Evolutionary conservation across 1,284 basidiomycete species (phyloP), one percentile per base, ranked within the genome.

Genomic region (Ceratobasidium sp.): DNA sequence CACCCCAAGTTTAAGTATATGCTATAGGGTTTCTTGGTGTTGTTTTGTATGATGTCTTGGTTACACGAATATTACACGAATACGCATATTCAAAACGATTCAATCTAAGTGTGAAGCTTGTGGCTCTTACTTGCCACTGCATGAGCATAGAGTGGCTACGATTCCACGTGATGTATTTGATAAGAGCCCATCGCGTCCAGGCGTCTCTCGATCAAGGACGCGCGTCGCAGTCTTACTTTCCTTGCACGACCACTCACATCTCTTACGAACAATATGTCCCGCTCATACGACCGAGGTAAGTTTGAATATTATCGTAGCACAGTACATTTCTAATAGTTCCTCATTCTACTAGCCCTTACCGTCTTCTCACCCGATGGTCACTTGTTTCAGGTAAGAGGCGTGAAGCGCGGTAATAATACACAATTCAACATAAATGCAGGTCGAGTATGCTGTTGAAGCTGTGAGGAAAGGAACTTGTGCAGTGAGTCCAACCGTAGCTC

Each of bases 391-490:
- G 93, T 91, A 77, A 75, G 83, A 13, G 41, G 43, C 23, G 55
- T 66, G 50, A 75, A 74, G 78, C 78, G 78, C 75, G 77, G 76
- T 72, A 74, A 26, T 47, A 46, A 49, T 49, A 47, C 43, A 66
- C 55, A 52, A 54, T 55, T 72, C 62, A 52, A 62, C 18, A 77
- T 74, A 78, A 78, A 71, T 81, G 14, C 16, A 98, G 93, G 98
- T 99, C 77, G 98, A 99, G 84, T 99, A 99, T 82, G 98, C 98
- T 6, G 85, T 93, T 26, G 98, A 99, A 82, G 98, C 98, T 63
- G 98, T 99, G 59, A 87, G 94, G 78, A 96, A 97, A 82, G 98
- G 98, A 62, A 99, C 98, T 16, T 98, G 97, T 81, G 97, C 97
- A 67, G 97, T 98, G 80, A 80, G 88, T 85, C 18, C 54, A 30